Base-by-base conservation (phyloP, 768 basidiomycete species). In the Xerocomus brunneocitrinus region DNA sequence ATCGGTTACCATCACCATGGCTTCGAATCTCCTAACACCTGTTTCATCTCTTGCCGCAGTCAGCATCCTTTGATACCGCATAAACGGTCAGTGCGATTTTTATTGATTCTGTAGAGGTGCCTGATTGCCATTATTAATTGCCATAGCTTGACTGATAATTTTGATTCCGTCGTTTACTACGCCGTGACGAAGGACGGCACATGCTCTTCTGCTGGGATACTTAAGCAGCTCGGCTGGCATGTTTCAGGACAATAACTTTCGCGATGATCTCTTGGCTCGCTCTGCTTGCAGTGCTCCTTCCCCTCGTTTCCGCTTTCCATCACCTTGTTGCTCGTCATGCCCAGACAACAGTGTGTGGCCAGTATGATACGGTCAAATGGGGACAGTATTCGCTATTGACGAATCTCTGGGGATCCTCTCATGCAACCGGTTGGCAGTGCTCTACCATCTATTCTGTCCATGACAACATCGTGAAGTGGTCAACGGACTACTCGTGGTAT, bases 401-500 rank as follows among this genome's bases (percentile, higher is more conserved):
- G 36, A 72, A 87, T 61, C 79, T 75, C 51, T 78, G 77, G 77
- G 73, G 74, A 45, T 28, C 53, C 30, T 40, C 57, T 8, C 66
- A 68, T 44, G 77, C 79, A 3, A 62, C 65, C 7, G 82, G 83
- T 35, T 75, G 71, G 22, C 77, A 80, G 56, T 83, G 82, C 60
- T 74, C 81, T 30, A 64, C 71, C 22, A 58, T 85, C 57, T 64
- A 66, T 1, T 76, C 75, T 16, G 51, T 77, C 58, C 69, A 66
- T 44, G 79, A 73, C 3, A 71, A 62, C 28, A 75, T 66, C 6
- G 55, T 81, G 32, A 65, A 71, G 0, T 85, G 84, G 84, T 72
- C 60, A 63, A 80, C 76, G 28, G 72, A 62, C 3, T 85, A 79
- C 78, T 69, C 53, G 0, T 85, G 84, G 84, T 52, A 22, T 7